phyloP scores from a whole-genome alignment of 1,284 basidiomycete genomes.

The Ganoderma lucidum region DNA sequence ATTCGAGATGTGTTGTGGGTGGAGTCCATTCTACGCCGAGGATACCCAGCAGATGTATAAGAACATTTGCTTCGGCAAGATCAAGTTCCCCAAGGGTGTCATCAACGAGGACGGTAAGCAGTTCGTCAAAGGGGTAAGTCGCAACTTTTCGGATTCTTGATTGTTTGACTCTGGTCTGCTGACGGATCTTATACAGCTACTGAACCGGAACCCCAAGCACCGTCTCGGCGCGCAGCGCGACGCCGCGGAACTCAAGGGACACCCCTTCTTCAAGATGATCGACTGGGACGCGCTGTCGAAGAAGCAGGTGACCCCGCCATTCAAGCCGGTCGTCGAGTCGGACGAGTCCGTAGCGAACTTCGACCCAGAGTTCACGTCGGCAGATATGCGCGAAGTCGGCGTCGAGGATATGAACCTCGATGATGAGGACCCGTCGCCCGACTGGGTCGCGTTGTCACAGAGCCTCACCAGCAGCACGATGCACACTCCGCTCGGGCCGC shows the following conservation, averaged over 20 bases:
- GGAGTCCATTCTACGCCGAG: conserved; percentile 99
- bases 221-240: conserved; percentile 93
- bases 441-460: conserved; percentile 61
- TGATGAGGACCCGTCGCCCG: conserved; percentile 80
- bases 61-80: conserved; percentile 99
- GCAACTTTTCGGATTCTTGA: neutral
- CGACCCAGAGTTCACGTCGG: conserved; percentile 96
- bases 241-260: conserved; percentile 94
- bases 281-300: conserved; percentile 89
- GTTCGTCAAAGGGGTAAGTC: conserved; percentile 96
- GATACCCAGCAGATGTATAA: conserved; percentile 99
- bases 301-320: conserved; percentile 96
- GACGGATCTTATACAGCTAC: conserved; percentile 62
- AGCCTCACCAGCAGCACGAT: conserved; percentile 46
- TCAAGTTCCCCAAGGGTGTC: conserved; percentile 96
- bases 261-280: conserved; percentile 93
- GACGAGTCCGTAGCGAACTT: conserved; percentile 99
- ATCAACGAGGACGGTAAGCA: conserved; percentile 99
- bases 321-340: conserved; percentile 97
- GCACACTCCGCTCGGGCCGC: conserved; percentile 77
- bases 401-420: conserved; percentile 66
- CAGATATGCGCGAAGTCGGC: conserved; percentile 79
- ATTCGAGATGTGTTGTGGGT: conserved; percentile 99
- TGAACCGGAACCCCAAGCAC: conserved; percentile 98
- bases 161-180: conserved; percentile 25